A percentile compares a stretch with the other conserved stretches of the same genome.
These are phyloP conservation scores for Pleurotus tuber-regium DNA, from an alignment of 768 basidiomycete genomes.

Conservation along the genomic window DNA sequence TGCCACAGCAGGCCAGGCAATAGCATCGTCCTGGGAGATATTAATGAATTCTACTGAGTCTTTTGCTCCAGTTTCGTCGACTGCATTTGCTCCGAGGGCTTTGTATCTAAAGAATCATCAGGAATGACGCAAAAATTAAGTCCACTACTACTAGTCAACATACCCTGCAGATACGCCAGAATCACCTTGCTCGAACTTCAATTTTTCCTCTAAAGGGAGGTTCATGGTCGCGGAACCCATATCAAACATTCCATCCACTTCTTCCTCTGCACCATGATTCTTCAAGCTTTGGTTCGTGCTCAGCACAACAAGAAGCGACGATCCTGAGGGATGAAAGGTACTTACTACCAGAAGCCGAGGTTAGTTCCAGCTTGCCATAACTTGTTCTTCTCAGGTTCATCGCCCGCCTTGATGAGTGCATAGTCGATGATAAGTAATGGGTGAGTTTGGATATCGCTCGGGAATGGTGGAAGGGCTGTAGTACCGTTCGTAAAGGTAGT, in stretches of 20 bases:
- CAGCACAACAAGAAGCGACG: background rate
- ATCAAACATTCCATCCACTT: constrained; percentile 51
- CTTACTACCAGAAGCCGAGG: constrained; percentile 69
- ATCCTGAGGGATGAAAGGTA: constrained; percentile 16
- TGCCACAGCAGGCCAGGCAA: constrained; percentile 52
- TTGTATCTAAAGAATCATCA: constrained; percentile 45
- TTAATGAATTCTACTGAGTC: constrained; percentile 67
- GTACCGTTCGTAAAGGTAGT: background rate
- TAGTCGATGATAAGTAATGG: constrained; percentile 58
- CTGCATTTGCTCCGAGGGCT: constrained; percentile 58
- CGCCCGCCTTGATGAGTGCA: constrained; percentile 37
- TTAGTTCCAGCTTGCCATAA: constrained; percentile 58
- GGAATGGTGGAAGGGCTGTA: constrained; percentile 40
- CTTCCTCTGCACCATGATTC: constrained; percentile 51
- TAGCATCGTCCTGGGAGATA: constrained; percentile 64
- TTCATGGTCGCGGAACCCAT: constrained; percentile 53
- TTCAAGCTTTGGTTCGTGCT: constrained; percentile 36
- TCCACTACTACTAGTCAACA: constrained; percentile 3
- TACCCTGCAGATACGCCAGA: constrained; percentile 39
- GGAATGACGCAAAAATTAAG: background rate
- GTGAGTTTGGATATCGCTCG: constrained; percentile 49
- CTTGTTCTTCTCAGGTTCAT: constrained; percentile 42
- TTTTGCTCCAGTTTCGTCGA: constrained; percentile 53
- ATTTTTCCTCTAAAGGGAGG: constrained; percentile 53
- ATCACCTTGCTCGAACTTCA: constrained; percentile 57